These are phyloP conservation scores for Aspergillus diversus DNA, from an alignment of 495 filamentous ascomycete species.

Conservation along the genomic window DNA sequence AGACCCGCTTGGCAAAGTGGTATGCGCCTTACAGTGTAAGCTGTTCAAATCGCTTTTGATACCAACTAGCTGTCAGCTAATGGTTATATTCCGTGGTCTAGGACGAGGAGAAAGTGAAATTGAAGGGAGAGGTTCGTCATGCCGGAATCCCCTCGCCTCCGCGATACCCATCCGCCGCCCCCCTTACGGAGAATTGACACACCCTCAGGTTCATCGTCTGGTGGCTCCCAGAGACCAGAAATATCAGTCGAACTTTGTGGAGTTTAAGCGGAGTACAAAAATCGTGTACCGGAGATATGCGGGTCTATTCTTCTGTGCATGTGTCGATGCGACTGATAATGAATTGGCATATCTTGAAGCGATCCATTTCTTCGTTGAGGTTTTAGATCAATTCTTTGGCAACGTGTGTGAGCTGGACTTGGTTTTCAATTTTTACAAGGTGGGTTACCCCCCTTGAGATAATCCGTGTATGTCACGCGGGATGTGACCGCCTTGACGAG, in stretches of 20 bases:
- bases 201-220: constrained; percentile 82
- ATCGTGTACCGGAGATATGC: constrained; percentile 97
- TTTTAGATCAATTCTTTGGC: constrained; percentile 96
- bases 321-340: constrained; percentile 98
- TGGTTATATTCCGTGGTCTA: constrained; percentile 25
- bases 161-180: background rate
- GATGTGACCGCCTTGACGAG: background rate
- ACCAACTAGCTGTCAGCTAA: background rate
- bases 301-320: constrained; percentile 97
- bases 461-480: background rate
- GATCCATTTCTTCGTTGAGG: constrained; percentile 99
- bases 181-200: constrained; percentile 15
- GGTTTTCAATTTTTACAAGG: constrained; percentile 97
- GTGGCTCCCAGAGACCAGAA: constrained; percentile 98
- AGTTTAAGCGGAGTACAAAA: constrained; percentile 79
- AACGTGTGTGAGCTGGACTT: constrained; percentile 99
- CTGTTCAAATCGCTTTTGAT: constrained; percentile 10
- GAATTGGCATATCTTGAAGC: constrained; percentile 96
- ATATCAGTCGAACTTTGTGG: constrained; percentile 99
- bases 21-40: constrained; percentile 90
- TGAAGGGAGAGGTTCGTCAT: constrained; percentile 78
- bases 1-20: constrained; percentile 98
- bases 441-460: constrained; percentile 32
- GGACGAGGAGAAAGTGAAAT: constrained; percentile 94
- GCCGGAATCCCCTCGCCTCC: constrained; percentile 8